These are phyloP conservation scores for Candida insectalens DNA, from an alignment of 805 yeast genomes.

Conservation along the genomic window DNA sequence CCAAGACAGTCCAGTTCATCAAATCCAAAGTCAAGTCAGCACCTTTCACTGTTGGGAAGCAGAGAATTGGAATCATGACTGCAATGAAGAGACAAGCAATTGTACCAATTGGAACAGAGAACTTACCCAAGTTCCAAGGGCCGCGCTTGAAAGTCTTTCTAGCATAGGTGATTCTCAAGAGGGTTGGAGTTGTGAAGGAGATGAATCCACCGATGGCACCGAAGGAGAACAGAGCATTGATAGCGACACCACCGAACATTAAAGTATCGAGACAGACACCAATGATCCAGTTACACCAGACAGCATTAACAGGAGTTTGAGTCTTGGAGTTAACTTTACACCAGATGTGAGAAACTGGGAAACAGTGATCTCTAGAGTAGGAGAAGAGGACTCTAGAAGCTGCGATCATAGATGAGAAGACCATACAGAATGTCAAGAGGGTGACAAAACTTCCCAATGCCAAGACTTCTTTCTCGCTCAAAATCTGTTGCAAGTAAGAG, in stretches of 20 bases:
- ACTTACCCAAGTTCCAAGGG: conserved; percentile 56
- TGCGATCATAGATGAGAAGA: conserved; percentile 52
- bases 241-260: conserved; percentile 54
- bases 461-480: conserved; percentile 30
- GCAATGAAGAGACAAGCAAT: conserved; percentile 39
- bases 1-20: conserved; percentile 61
- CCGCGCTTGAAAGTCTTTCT: conserved; percentile 47
- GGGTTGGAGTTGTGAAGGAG: conserved; percentile 57
- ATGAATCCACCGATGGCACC: conserved; percentile 64
- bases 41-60: conserved; percentile 44
- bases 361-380: conserved; percentile 58
- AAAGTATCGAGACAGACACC: conserved; percentile 48
- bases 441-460: conserved; percentile 35
- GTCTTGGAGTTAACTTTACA: conserved; percentile 40
- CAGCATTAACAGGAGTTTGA: conserved; percentile 57
- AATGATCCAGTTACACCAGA: conserved; percentile 44
- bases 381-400: conserved; percentile 61
- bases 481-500: conserved; percentile 39
- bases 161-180: conserved; percentile 48
- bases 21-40: conserved; percentile 23
- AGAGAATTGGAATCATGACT: conserved; percentile 50
- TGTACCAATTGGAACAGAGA: conserved; percentile 37
- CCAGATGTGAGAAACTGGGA: conserved; percentile 47
- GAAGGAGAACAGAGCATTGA: conserved; percentile 63
- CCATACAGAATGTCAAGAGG: conserved; percentile 38